Conservation (phyloP, 768 basidiomycete genomes). For the Pleurotus sapidus region DNA sequence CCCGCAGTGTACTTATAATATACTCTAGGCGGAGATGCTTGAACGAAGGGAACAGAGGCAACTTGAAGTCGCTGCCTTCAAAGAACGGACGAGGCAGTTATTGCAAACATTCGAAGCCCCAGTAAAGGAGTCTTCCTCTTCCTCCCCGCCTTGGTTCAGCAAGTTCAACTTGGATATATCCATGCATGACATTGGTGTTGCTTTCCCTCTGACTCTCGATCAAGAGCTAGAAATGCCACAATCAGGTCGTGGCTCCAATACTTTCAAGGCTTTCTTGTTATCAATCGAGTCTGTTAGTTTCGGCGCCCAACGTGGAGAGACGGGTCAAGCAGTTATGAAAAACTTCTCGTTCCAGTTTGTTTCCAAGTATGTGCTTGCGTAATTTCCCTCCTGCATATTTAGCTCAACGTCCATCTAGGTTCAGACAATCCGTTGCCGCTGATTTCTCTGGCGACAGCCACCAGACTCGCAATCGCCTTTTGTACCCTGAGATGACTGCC, state of each 20-base stretch:
- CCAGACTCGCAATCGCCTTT: slow-evolving; percentile 63
- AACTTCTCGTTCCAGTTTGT: slow-evolving; percentile 86
- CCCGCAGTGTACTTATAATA: slow-evolving; percentile 1
- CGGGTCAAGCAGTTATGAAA: slow-evolving; percentile 70
- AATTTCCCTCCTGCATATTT: background rate
- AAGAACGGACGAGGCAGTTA: slow-evolving; percentile 72
- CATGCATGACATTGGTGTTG: slow-evolving; percentile 77
- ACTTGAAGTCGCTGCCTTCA: slow-evolving; percentile 77
- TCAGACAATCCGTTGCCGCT: slow-evolving; percentile 65
- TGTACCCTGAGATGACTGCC: slow-evolving; percentile 82
- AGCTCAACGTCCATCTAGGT: slow-evolving; percentile 44
- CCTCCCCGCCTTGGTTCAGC: slow-evolving; percentile 51
- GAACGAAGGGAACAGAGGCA: slow-evolving; percentile 73
- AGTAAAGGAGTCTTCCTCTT: slow-evolving; percentile 34
- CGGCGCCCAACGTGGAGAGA: slow-evolving; percentile 69
- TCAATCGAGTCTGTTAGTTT: slow-evolving; percentile 78
- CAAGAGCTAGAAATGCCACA: slow-evolving; percentile 51
- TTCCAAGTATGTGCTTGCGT: slow-evolving; percentile 46
- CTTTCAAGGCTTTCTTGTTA: slow-evolving; percentile 81
- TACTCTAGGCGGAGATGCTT: slow-evolving; percentile 65
- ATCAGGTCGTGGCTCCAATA: slow-evolving; percentile 33
- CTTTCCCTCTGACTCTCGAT: slow-evolving; percentile 77
- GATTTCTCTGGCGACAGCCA: slow-evolving; percentile 76
- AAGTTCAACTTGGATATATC: slow-evolving; percentile 51
- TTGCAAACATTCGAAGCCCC: slow-evolving; percentile 74